Percentiles rank a stretch among this genome's conserved stretches.
These are phyloP conservation scores for Patellaria atrata DNA, from an alignment of 495 filamentous ascomycete genomes.

Conservation along the genomic window DNA sequence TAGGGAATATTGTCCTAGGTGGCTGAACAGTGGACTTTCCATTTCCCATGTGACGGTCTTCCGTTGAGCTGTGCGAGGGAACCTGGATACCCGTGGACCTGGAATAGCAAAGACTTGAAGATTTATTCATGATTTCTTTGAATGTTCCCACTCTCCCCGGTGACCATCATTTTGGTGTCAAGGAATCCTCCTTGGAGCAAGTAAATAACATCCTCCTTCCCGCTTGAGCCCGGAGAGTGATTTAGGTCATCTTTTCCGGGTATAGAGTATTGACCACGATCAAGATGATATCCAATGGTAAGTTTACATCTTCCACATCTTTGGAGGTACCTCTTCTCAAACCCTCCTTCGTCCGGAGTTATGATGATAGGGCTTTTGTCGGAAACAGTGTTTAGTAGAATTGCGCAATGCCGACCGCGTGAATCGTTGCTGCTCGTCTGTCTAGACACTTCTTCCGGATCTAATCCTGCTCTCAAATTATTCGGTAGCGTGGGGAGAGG, in stretches of 20 bases:
- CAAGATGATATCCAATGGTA: slow-evolving; percentile 47
- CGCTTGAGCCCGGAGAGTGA: too few relatives aligned
- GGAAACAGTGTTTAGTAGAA: slow-evolving; percentile 35
- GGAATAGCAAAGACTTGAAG: too few relatives aligned
- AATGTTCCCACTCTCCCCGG: slow-evolving; percentile 18
- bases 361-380: slow-evolving; percentile 41
- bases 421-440: slow-evolving; percentile 5
- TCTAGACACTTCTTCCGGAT: neutral
- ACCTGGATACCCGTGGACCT: too few relatives aligned
- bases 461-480: too few relatives aligned
- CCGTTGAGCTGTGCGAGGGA: too few relatives aligned
- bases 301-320: slow-evolving; percentile 51
- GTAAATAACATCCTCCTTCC: slow-evolving; percentile 39
- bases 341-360: slow-evolving; percentile 50
- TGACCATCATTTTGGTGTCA: slow-evolving; percentile 25
- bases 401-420: slow-evolving; percentile 32
- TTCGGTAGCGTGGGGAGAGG: slow-evolving; percentile 21
- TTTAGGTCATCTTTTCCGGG: slow-evolving; percentile 17
- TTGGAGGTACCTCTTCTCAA: slow-evolving; percentile 50
- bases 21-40: too few relatives aligned
- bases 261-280: slow-evolving; percentile 26
- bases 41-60: too few relatives aligned
- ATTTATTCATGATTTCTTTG: too few relatives aligned
- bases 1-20: too few relatives aligned
- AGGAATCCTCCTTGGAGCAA: slow-evolving; percentile 32